Conservation (phyloP, 257 asterid species). For the Oldenlandia corymbosa region DNA sequence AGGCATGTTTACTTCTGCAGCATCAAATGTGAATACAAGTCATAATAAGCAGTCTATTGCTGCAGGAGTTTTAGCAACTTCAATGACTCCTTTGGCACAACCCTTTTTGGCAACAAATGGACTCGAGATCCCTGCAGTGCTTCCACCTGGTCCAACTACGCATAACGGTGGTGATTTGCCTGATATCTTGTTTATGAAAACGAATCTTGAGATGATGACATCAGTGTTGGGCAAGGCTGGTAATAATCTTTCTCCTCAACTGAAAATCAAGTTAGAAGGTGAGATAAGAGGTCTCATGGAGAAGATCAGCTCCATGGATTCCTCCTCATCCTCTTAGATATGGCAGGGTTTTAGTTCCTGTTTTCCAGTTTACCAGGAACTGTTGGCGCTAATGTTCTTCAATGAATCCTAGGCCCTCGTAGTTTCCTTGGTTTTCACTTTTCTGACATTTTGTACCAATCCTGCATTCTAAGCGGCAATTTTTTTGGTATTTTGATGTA, state of each 20-base stretch:
- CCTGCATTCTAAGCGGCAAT: too few species aligned
- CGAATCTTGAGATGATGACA: constrained; percentile 79
- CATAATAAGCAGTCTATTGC: too few species aligned
- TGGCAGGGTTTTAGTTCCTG: not conserved
- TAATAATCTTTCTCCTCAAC: constrained; percentile 41
- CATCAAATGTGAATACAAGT: too few species aligned
- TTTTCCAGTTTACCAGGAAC: constrained; percentile 2
- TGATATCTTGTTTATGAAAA: constrained; percentile 42
- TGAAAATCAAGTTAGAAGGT: constrained; percentile 57
- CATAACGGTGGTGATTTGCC: constrained; percentile 23
- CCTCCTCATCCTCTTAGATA: constrained; percentile 36
- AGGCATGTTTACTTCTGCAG: too few species aligned
- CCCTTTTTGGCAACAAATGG: not conserved
- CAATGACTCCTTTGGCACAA: too few species aligned
- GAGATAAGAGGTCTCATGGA: constrained; percentile 55
- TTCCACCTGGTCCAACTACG: constrained; percentile 12
- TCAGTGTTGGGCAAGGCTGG: constrained; percentile 65
- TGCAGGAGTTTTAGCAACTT: too few species aligned
- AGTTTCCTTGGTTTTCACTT: too few species aligned
- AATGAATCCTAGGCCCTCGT: not conserved
- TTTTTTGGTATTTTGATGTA: too few species aligned
- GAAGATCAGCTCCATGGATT: constrained; percentile 43
- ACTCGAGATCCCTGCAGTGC: not conserved
- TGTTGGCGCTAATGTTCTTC: not conserved
- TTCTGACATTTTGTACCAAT: too few species aligned